These are phyloP conservation scores for Penicillium parvum DNA, from an alignment of 495 filamentous ascomycete species.

Conservation along the genomic window DNA sequence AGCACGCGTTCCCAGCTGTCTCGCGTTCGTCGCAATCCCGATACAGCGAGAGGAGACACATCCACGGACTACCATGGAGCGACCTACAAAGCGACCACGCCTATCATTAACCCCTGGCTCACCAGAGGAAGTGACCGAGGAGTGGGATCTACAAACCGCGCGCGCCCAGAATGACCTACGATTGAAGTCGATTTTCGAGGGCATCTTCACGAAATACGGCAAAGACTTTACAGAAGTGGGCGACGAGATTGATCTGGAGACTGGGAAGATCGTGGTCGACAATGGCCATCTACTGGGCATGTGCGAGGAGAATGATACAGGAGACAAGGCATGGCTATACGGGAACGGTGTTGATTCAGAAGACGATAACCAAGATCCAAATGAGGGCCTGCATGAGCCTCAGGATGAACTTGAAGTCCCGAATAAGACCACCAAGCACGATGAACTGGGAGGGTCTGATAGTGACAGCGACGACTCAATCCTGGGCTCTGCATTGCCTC, in stretches of 20 bases:
- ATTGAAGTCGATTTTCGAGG: conserved; percentile 76
- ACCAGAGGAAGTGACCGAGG: conserved; percentile 32
- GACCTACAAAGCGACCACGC: conserved; percentile 53
- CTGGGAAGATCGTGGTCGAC: conserved; percentile 74
- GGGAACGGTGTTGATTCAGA: conserved; percentile 6
- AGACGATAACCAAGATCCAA: conserved; percentile 4
- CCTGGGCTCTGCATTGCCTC: conserved; percentile 17
- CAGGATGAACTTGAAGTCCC: not conserved
- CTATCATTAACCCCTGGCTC: conserved; percentile 39
- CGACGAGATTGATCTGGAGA: conserved; percentile 76
- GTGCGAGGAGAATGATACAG: conserved; percentile 47
- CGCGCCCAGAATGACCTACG: conserved; percentile 57
- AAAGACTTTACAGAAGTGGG: conserved; percentile 75
- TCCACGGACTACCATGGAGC: conserved; percentile 45
- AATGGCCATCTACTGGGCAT: conserved; percentile 75
- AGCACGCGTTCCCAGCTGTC: no score
- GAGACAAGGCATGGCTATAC: conserved; percentile 23
- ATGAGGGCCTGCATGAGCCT: not conserved
- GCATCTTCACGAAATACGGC: conserved; percentile 84
- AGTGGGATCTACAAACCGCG: conserved; percentile 49
- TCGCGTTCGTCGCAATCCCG: no score
- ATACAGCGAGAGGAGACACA: no score
- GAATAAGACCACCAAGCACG: no score
- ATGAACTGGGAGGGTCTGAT: not conserved
- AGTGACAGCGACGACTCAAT: conserved; percentile 24